Evolutionary conservation across 345 rosid species (phyloP), one percentile per base, ranked within the genome.

Genomic region (Brassica rapa): DNA sequence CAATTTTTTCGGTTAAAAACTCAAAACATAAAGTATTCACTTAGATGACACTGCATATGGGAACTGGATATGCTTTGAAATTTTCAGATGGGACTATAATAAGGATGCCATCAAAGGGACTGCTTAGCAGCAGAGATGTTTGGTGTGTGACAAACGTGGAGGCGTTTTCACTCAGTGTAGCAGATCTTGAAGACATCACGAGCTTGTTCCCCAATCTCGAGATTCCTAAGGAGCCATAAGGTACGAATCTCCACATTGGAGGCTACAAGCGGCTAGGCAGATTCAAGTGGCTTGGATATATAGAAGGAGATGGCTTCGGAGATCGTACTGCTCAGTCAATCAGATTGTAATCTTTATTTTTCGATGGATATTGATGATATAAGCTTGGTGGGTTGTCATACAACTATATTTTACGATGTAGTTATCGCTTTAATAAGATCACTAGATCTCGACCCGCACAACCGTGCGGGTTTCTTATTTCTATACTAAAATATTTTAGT

Each of bases 131-230:
- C 74, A 86, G 96, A 82, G 84, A 49, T 0, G 93, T 93, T 1
- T 80, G 49, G 77, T 93, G 98, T 59, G 55, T 85, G 75, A 84
- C 90, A 51, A 88, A 93, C 25, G 93, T 93, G 29, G 97, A 88
- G 85, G 97, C 96, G 15, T 91, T 93, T 81, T 86, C 57, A n/a
- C 57, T 51, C 21, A 6, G 57, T 51, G 57, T 51, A n/a, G 57
- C 21, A 51, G 57, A 51, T 55, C 23, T 55, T 7, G 60, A 16
- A 15, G 57, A 51, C 8, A 8, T 51, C 8, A 3, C 16, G 57
- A 5, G 3, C 21, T 51, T 51, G 21, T 25, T 51, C 23, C 57
- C 57, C 21, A 15, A 0, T 46, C 55, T 46, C 55, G 55, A 46
- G 57, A 51, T 51, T 51, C 23, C 8, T 15, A 25, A 46, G 16